phyloP scores from a whole-genome alignment of 768 basidiomycete genomes.

The Pleurotus giganteus region DNA sequence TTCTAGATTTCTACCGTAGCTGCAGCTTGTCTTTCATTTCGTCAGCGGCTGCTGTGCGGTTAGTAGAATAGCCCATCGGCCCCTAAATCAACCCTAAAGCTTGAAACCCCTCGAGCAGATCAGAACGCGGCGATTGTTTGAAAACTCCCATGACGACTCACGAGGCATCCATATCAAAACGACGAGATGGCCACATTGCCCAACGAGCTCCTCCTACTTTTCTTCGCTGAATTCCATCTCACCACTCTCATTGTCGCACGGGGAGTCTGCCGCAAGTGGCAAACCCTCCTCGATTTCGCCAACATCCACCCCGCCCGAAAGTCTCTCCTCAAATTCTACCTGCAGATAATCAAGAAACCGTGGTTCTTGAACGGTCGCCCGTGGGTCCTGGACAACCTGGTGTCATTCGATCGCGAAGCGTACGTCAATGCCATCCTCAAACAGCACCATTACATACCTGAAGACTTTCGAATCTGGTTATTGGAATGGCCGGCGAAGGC shows the following conservation, averaged over 20 bases:
- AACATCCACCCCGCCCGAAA: background rate
- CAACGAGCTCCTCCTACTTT: background rate
- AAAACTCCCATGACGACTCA: no score
- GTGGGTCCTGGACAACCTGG: background rate
- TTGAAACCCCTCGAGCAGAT: no score
- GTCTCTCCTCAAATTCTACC: background rate
- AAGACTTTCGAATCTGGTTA: conserved; percentile 22
- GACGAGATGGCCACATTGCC: background rate
- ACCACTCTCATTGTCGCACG: background rate
- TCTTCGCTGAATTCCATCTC: background rate
- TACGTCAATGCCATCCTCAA: conserved; percentile 14
- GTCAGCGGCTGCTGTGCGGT: no score
- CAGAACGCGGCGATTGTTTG: no score
- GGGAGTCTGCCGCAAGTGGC: background rate
- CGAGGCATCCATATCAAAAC: background rate
- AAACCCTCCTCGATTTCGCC: background rate
- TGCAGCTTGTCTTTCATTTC: no score
- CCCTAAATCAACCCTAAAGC: no score
- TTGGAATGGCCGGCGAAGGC: conserved; percentile 24
- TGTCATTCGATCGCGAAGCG: background rate
- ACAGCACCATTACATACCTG: conserved; percentile 14
- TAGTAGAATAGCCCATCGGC: no score
- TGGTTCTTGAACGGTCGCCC: background rate
- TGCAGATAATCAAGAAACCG: background rate
- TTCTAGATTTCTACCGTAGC: no score